Evolutionary conservation across 495 filamentous ascomycete genomes (phyloP), one percentile per base, ranked within the genome.

Genomic region (Chaetomium cochliodes): DNA sequence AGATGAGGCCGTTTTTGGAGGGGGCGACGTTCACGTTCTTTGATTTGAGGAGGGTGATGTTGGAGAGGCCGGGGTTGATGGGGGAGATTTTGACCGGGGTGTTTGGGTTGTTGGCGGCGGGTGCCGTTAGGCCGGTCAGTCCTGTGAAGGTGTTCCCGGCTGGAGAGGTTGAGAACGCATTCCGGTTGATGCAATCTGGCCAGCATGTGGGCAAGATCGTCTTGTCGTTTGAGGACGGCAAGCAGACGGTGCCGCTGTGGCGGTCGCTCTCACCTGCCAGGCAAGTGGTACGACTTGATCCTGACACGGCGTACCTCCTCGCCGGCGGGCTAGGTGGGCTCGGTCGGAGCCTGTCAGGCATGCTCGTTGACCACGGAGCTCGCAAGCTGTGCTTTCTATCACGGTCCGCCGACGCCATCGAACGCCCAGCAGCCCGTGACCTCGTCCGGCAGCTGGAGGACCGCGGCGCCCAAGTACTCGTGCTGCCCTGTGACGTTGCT

Each of bases 311-410:
- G 20, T 87, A 87, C 56, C 67, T 86, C 50, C 67, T 87, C 15
- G 74, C 79, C 30, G 84, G 85, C 7, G 82, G 84, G 54, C 77
- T 85, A 6, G 82, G 85, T 15, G 85, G 84, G 5, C 76, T 89
- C 15, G 85, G 86, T 22, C 76, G 79, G 28, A 71, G 76, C 39
- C 69, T 89, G 39, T 70, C 81, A 25, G 71, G 59, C 0, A 84
- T 78, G 81, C 74, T 89, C 71, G 77, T 76, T 8, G 61, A 73
- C 3, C 73, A 75, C 20, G 85, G 85, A 5, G 86, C 85, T 3
- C 70, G 71, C 16, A 68, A 84, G 64, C 55, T 90, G 4, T 73
- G 84, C 3, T 74, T 86, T 15, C 71, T 86, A 8, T 84, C 82
- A 0, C 56, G 56, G 4, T 28, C 22, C 5, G 39, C 20, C 33